Conservation (phyloP, 2,329 filamentous ascomycete genomes). For the Fusarium aywerte region DNA sequence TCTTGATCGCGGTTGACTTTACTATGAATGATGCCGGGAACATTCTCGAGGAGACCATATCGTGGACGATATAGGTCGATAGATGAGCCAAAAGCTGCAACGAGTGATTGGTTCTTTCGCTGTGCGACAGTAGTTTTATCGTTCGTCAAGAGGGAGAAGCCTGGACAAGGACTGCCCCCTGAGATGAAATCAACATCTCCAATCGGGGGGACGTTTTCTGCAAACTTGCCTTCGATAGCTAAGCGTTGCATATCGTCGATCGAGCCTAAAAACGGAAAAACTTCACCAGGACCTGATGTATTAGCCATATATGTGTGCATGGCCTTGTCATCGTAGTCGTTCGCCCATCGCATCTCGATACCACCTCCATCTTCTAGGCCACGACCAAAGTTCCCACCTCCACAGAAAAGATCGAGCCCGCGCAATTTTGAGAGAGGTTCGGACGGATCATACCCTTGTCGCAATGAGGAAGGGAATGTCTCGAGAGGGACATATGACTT, state of each 20-base stretch:
- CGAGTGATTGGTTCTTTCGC: constrained; percentile 77
- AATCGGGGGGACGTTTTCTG: constrained; percentile 62
- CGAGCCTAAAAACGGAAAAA: constrained; percentile 73
- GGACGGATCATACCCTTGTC: constrained; percentile 66
- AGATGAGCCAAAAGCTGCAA: constrained; percentile 79
- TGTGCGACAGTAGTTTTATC: constrained; percentile 66
- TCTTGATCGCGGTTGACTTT: constrained; percentile 64
- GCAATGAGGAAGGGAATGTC: constrained; percentile 52
- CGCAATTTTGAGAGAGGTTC: constrained; percentile 55
- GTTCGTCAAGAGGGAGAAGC: constrained; percentile 73
- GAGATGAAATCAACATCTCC: constrained; percentile 76
- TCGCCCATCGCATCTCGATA: constrained; percentile 72
- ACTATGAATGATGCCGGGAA: constrained; percentile 69
- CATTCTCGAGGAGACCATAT: constrained; percentile 84
- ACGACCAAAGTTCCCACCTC: constrained; percentile 80
- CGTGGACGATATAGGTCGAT: constrained; percentile 79
- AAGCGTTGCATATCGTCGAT: constrained; percentile 73
- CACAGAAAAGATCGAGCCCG: constrained; percentile 80
- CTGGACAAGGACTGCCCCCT: constrained; percentile 81
- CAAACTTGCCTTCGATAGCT: constrained; percentile 64
- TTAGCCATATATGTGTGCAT: constrained; percentile 82
- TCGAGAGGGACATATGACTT: constrained; percentile 51
- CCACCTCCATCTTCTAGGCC: constrained; percentile 78
- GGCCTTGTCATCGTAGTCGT: constrained; percentile 72
- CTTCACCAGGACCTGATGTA: constrained; percentile 49